Conservation (phyloP, 805 yeast genomes). For the Yarrowia yakushimensis region DNA sequence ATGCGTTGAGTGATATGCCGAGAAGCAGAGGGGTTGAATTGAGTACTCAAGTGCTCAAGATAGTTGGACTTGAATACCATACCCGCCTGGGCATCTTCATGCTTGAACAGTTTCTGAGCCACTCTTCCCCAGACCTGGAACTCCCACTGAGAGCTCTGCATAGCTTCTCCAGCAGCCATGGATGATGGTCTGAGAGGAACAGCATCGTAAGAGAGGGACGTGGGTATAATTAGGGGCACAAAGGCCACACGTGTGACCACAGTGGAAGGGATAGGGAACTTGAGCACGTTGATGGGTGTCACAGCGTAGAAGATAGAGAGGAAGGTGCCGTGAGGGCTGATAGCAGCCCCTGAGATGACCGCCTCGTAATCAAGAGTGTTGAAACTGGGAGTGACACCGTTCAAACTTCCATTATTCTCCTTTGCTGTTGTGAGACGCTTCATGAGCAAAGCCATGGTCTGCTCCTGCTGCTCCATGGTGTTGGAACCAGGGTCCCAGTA, state of each 20-base stretch:
- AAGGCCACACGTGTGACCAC: conserved; percentile 1
- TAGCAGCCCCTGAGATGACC: background rate
- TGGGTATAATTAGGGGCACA: conserved; percentile 1
- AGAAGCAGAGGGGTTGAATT: background rate
- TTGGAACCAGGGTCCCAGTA: background rate
- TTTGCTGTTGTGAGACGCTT: conserved; percentile 3
- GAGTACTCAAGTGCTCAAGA: background rate
- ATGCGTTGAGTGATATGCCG: background rate
- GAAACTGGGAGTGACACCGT: conserved; percentile 12
- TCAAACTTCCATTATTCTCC: conserved; percentile 6
- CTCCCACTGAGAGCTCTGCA: conserved; percentile 19
- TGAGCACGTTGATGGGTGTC: conserved; percentile 8
- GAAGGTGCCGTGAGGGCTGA: background rate
- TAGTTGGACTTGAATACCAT: conserved; percentile 1
- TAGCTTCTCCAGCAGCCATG: conserved; percentile 8
- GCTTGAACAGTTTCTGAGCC: background rate
- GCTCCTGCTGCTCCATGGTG: conserved; percentile 10
- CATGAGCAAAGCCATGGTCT: conserved; percentile 10
- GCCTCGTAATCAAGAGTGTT: conserved; percentile 19
- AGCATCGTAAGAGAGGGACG: background rate
- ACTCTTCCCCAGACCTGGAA: conserved; percentile 20
- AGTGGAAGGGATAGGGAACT: conserved; percentile 19
- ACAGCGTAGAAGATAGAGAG: background rate
- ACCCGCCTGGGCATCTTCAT: conserved; percentile 4
- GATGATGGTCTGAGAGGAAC: conserved; percentile 14